phyloP scores from a whole-genome alignment of 164 flowering plant genomes.

The Nymphaea thermarum region DNA sequence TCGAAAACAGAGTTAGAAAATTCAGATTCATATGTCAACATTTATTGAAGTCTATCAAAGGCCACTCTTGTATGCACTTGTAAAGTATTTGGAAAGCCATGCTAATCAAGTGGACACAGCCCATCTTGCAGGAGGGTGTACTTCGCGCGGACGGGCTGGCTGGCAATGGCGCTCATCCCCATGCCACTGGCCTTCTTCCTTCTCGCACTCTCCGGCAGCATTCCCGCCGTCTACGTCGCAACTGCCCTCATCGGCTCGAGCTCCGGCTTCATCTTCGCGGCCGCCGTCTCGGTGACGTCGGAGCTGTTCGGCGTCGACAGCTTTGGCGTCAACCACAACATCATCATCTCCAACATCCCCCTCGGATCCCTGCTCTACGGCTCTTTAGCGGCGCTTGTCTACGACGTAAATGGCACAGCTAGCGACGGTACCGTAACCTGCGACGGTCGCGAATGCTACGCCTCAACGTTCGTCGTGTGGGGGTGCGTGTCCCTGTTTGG shows the following conservation, averaged over 20 bases:
- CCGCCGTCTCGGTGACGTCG: slow-evolving; percentile 86
- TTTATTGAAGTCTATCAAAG: no score
- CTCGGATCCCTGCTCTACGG: slow-evolving; percentile 81
- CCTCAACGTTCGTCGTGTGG: slow-evolving; percentile 64
- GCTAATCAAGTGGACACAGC: not conserved
- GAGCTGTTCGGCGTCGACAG: slow-evolving; percentile 85
- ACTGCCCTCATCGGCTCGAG: slow-evolving; percentile 78
- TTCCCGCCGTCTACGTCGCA: slow-evolving; percentile 20
- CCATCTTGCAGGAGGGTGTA: slow-evolving; percentile 57
- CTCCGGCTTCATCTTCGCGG: slow-evolving; percentile 93
- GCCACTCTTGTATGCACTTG: no score
- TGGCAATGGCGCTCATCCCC: slow-evolving; percentile 63
- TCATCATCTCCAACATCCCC: slow-evolving; percentile 86
- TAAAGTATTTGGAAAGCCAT: no score
- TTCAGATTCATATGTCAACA: no score
- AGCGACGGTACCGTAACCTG: slow-evolving; percentile 30
- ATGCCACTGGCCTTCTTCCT: slow-evolving; percentile 80
- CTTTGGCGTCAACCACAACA: slow-evolving; percentile 89
- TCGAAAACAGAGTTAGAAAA: no score
- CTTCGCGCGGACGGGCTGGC: slow-evolving; percentile 92
- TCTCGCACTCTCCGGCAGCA: slow-evolving; percentile 31
- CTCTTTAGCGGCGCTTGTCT: slow-evolving; percentile 62
- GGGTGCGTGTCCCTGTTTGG: slow-evolving; percentile 72
- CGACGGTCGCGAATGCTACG: slow-evolving; percentile 71
- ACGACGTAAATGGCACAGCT: slow-evolving; percentile 38